Evolutionary conservation across 164 flowering plant genomes (phyloP).

Genomic region (Tetrastigma voinierianum): DNA sequence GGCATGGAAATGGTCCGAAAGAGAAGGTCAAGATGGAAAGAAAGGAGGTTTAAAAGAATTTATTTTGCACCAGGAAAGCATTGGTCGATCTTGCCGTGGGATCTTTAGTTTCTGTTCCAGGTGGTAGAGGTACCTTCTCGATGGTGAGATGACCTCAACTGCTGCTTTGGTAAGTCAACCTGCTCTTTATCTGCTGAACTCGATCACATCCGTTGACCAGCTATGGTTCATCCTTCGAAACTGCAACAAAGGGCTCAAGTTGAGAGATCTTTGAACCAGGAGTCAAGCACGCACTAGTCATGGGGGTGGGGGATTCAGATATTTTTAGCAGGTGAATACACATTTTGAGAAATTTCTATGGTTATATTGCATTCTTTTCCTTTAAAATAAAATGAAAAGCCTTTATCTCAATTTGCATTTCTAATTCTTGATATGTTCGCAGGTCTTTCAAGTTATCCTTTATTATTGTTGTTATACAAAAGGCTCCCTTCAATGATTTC

Average conservation of each 20-base stretch:
- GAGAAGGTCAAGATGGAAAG: slow-evolving; percentile 42
- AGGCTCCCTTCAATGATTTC: too few species aligned
- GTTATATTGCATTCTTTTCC: too few species aligned
- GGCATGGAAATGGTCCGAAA: slow-evolving; percentile 60
- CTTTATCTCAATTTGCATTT: too few species aligned
- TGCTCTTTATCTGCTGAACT: too few species aligned
- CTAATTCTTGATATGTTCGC: too few species aligned
- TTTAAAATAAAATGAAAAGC: too few species aligned
- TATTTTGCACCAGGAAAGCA: slow-evolving; percentile 54
- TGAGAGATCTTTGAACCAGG: slow-evolving; percentile 61
- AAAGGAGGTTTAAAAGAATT: slow-evolving; percentile 55
- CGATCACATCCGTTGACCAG: too few species aligned
- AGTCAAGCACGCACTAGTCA: slow-evolving; percentile 51
- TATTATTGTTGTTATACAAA: too few species aligned
- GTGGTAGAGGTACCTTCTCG: slow-evolving; percentile 35
- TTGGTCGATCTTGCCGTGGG: slow-evolving; percentile 49
- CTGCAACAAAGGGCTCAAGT: slow-evolving; percentile 38
- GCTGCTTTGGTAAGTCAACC: slow-evolving; percentile 63
- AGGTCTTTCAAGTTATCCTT: not conserved
- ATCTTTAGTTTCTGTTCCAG: slow-evolving; percentile 44
- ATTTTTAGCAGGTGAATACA: slow-evolving; percentile 65
- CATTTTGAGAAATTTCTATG: too few species aligned
- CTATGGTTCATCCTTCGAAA: slow-evolving; percentile 57
- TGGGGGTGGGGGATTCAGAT: slow-evolving; percentile 63
- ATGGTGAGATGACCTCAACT: slow-evolving; percentile 42